Conservation (phyloP, 805 yeast species). For the Brettanomyces custersianus region DNA sequence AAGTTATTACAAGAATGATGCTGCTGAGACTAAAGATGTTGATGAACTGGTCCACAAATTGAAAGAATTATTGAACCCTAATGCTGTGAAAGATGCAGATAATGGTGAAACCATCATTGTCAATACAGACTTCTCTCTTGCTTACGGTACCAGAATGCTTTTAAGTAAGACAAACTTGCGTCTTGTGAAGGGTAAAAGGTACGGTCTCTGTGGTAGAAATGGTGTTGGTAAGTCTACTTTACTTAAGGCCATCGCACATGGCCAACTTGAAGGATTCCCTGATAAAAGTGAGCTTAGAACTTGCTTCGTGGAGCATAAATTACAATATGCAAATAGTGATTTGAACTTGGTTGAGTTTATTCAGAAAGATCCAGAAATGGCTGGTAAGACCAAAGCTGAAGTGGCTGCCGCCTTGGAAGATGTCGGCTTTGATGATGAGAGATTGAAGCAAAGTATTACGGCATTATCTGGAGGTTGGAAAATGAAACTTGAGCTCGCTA, state of each 20-base stretch:
- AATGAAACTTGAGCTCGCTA: slow-evolving; percentile 96
- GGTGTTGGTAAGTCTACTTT: slow-evolving; percentile 98
- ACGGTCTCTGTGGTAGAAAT: slow-evolving; percentile 95
- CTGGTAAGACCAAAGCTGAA: slow-evolving; percentile 52
- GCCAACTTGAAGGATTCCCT: slow-evolving; percentile 97
- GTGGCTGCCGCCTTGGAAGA: slow-evolving; percentile 67
- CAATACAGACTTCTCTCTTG: slow-evolving; percentile 89
- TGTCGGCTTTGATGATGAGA: slow-evolving; percentile 88
- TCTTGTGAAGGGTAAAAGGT: slow-evolving; percentile 88
- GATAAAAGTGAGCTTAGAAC: slow-evolving; percentile 78
- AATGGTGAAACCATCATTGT: slow-evolving; percentile 88
- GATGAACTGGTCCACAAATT: slow-evolving; percentile 38
- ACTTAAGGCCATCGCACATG: slow-evolving; percentile 94
- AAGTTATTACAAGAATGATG: slow-evolving; percentile 25
- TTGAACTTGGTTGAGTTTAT: slow-evolving; percentile 82
- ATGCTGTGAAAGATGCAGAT: slow-evolving; percentile 45
- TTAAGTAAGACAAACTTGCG: slow-evolving; percentile 86
- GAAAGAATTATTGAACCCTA: slow-evolving; percentile 46
- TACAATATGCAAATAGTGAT: slow-evolving; percentile 92
- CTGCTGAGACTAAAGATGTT: slow-evolving; percentile 29
- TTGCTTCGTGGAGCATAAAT: slow-evolving; percentile 93
- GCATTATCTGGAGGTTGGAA: slow-evolving; percentile 99
- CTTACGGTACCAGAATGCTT: slow-evolving; percentile 96
- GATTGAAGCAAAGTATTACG: slow-evolving; percentile 86
- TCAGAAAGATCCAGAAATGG: slow-evolving; percentile 79